Percentiles rank a stretch among this genome's conserved stretches.
Evolutionary conservation across 176 grass and related monocot genomes (phyloP).

Genomic region (Areca catechu): DNA sequence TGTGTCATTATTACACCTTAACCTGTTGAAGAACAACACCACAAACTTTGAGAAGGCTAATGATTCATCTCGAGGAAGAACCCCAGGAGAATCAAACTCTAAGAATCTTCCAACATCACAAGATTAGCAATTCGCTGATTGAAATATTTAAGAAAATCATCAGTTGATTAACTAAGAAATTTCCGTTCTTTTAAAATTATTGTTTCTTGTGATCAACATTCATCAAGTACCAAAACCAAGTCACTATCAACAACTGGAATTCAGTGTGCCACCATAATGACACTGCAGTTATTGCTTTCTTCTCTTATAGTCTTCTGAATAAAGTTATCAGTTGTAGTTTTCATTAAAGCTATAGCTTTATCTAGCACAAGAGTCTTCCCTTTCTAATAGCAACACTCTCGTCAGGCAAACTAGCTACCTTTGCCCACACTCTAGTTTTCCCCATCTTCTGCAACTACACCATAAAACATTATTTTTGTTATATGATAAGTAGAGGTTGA

Average conservation of each 20-base stretch:
- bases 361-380: conserved; percentile 80
- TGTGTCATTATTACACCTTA: conserved; percentile 19
- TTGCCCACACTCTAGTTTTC: conserved; percentile 74
- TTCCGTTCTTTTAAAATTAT: no score
- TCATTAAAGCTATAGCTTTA: conserved; percentile 77
- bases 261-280: conserved; percentile 68
- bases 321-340: conserved; percentile 66
- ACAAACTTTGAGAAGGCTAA: conserved; percentile 74
- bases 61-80: conserved; percentile 51
- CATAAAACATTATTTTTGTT: neutral
- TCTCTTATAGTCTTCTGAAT: conserved; percentile 76
- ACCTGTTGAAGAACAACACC: conserved; percentile 53
- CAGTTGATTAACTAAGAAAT: no score
- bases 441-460: conserved; percentile 71
- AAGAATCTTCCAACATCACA: conserved; percentile 52
- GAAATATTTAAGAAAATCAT: no score
- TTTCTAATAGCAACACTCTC: conserved; percentile 63
- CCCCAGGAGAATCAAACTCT: conserved; percentile 56
- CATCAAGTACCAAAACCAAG: conserved; percentile 65
- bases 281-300: conserved; percentile 50
- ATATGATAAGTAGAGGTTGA: no score
- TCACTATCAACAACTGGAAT: conserved; percentile 76
- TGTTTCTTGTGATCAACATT: conserved; percentile 32
- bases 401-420: conserved; percentile 80
- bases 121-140: neutral